These are phyloP conservation scores for Vitis hybrid DNA, from an alignment of 177 flowering plant genomes.

Conservation along the genomic window DNA sequence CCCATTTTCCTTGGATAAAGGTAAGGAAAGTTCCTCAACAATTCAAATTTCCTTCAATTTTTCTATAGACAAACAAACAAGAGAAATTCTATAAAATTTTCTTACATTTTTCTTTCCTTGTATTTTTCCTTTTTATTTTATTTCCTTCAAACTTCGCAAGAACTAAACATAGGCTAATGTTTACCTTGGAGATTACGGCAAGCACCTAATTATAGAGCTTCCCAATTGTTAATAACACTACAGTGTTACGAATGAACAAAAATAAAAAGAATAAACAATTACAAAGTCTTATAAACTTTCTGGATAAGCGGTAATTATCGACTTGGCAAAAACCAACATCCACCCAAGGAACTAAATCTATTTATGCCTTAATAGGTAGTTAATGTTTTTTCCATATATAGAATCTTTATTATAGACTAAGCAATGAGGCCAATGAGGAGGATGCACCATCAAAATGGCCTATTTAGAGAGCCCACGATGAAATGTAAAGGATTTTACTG, in stretches of 20 bases:
- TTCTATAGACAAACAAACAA: too few relatives aligned
- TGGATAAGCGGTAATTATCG: neutral
- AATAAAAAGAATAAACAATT: too few relatives aligned
- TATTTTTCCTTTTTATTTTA: too few relatives aligned
- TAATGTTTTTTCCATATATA: neutral
- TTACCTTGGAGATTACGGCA: neutral
- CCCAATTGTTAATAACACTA: too few relatives aligned
- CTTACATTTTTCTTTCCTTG: too few relatives aligned
- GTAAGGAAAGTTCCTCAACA: too few relatives aligned
- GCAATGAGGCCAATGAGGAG: neutral
- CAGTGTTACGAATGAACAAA: too few relatives aligned
- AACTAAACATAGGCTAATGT: neutral
- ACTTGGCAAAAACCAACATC: neutral
- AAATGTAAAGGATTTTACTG: neutral
- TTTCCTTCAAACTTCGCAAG: neutral
- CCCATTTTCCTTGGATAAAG: too few relatives aligned
- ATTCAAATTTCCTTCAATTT: too few relatives aligned
- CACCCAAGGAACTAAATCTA: neutral
- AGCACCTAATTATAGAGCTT: neutral
- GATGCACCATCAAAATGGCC: neutral
- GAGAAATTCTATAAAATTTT: too few relatives aligned
- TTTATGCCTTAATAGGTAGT: neutral
- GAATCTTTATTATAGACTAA: neutral
- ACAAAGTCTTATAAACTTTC: too few relatives aligned
- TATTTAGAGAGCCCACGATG: neutral